These are phyloP conservation scores for Thermochaetoides thermophila DNA, from an alignment of 495 filamentous ascomycete species.

Conservation along the genomic window DNA sequence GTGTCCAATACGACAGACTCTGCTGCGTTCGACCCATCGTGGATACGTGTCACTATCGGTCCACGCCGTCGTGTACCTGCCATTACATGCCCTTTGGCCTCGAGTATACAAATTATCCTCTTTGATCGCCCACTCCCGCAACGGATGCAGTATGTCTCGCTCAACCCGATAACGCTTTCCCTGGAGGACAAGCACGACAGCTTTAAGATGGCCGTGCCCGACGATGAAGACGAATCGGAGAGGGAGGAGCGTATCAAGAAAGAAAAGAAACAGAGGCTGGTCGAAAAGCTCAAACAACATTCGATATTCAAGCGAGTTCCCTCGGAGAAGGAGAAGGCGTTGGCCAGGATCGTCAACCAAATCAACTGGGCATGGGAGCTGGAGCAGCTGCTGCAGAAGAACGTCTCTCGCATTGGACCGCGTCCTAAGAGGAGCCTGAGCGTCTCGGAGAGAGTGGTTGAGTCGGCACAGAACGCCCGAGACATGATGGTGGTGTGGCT, in stretches of 20 bases:
- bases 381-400: conserved; percentile 68
- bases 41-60: conserved; percentile 53
- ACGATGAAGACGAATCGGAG: conserved; percentile 48
- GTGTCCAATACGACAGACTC: conserved; percentile 46
- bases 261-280: conserved; percentile 41
- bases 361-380: conserved; percentile 93
- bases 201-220: conserved; percentile 20
- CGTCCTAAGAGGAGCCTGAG: conserved; percentile 74
- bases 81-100: conserved; percentile 51
- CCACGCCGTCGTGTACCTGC: conserved; percentile 44
- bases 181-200: conserved; percentile 56
- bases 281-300: conserved; percentile 84
- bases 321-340: conserved; percentile 67
- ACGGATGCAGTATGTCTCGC: conserved; percentile 92
- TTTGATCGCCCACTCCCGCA: conserved; percentile 76
- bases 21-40: conserved; percentile 45
- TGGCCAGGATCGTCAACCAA: conserved; percentile 78
- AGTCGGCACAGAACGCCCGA: conserved; percentile 75
- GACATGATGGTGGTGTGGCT: conserved; percentile 54
- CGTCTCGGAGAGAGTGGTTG: conserved; percentile 87
- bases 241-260: conserved; percentile 40
- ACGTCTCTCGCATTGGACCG: conserved; percentile 65
- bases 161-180: conserved; percentile 75
- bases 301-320: conserved; percentile 60
- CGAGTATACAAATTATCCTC: conserved; percentile 73